Percentiles rank a stretch among this genome's conserved stretches.
Conservation (phyloP, 225 moss, liverwort and hornwort species). For the Lunularia cruciata region DNA sequence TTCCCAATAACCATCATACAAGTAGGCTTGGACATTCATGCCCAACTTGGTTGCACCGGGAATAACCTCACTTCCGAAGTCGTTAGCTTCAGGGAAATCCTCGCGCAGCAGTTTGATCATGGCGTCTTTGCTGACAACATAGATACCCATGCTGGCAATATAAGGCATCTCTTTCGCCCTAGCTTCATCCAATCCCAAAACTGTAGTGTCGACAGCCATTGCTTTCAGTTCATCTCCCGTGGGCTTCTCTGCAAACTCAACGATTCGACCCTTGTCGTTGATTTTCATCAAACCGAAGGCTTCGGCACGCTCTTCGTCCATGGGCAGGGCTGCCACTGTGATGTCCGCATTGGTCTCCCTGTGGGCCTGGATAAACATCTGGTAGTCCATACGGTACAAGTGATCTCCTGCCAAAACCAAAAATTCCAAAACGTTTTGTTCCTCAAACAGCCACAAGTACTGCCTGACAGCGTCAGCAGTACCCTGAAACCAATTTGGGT, state of each 20-base stretch:
- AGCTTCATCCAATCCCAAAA: constrained; percentile 71
- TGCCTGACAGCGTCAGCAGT: constrained; percentile 98
- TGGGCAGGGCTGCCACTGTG: constrained; percentile 89
- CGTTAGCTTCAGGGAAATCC: constrained; percentile 85
- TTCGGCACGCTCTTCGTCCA: constrained; percentile 91
- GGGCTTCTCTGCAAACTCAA: constrained; percentile 93
- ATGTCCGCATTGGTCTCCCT: constrained; percentile 91
- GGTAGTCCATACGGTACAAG: constrained; percentile 98
- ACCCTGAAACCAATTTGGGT: constrained; percentile 99
- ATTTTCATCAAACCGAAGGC: constrained; percentile 98
- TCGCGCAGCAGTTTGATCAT: constrained; percentile 84
- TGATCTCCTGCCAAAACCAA: constrained; percentile 94
- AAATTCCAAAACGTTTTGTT: constrained; percentile 88
- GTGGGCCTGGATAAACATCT: constrained; percentile 78
- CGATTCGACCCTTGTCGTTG: constrained; percentile 65
- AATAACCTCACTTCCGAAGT: constrained; percentile 98
- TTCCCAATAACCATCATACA: constrained; percentile 99
- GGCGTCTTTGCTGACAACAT: constrained; percentile 93
- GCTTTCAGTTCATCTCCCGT: constrained; percentile 69
- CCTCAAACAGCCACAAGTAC: constrained; percentile 97
- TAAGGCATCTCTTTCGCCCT: constrained; percentile 90
- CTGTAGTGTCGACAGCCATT: constrained; percentile 90
- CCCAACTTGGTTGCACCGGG: constrained; percentile 89
- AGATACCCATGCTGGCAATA: constrained; percentile 99
- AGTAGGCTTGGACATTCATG: constrained; percentile 94